Base-by-base conservation (phyloP, 163 green algal genomes). In the Coccomyxa subellipsoidea region DNA sequence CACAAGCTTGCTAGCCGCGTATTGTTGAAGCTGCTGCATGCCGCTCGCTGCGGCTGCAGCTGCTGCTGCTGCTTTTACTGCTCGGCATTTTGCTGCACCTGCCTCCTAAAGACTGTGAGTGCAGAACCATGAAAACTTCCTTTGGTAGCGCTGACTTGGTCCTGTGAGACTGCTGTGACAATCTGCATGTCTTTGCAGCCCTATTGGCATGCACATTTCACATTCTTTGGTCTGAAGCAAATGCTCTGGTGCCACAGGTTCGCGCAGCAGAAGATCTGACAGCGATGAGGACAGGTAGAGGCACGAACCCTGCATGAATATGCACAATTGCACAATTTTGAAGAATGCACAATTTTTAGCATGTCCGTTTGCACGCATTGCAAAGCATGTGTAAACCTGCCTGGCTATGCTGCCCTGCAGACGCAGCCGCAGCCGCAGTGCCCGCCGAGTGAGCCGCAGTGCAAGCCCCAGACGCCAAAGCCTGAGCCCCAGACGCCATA, bases 21-120 rank as follows among this genome's bases (percentile, higher is more conserved):
- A 35, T 39, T 54, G n/a, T 59, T 78, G 72, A 38, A 59, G 72
- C 72, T 78, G 72, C 76, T 80, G 76, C 76, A 34, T 73, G 66
- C 66, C 66, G 66, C 66, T 32, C 66, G 73, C 38, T 80, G 25
- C 38, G 38, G 38, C 38, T 54, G 32, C 76, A 39, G 38, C 29
- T 80, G 76, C 76, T 70, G 76, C 76, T 70, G 31, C 53, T 34
- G 29, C 38, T 40, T 34, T 38, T 32, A 23, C 71, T 78, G 71
- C 34, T 78, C 71, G 71, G 2, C 34, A 47, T 29, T 31, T 47
- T 34, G 34, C 31, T 40, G 71, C 71, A 40, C 9, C 34, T 12
- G 18, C 27, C 25, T 53, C 7, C n/a, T 31, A 77, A 18, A 73
- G 9, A 79, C 73, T 66, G 27, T 59, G 36, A 47, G 36, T 53